These are phyloP conservation scores for Coemansia sp. DNA, from an alignment of 192 early-diverging fungal species.

Conservation along the genomic window DNA sequence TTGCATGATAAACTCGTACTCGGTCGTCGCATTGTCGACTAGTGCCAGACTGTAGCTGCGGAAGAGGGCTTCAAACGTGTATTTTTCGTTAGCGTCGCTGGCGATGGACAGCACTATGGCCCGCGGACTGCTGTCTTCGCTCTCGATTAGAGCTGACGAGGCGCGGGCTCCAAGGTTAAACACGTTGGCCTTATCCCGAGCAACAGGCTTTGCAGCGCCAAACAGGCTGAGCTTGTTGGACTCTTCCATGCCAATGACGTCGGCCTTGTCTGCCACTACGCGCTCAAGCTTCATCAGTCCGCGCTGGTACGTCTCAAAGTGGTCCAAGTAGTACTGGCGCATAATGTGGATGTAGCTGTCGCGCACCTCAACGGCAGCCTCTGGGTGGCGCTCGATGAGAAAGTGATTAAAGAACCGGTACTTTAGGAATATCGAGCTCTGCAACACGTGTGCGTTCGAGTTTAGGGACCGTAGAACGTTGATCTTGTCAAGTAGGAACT, in stretches of 20 bases:
- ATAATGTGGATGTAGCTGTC: conserved; percentile 84
- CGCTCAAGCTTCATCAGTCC: conserved; percentile 76
- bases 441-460: conserved; percentile 91
- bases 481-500: conserved; percentile 85
- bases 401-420: conserved; percentile 93
- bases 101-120: conserved; percentile 70
- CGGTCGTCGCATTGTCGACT: conserved; percentile 92
- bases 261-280: conserved; percentile 75
- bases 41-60: conserved; percentile 89
- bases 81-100: conserved; percentile 38
- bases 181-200: conserved; percentile 82
- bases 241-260: conserved; percentile 89
- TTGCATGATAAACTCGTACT: conserved; percentile 90
- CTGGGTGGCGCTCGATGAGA: conserved; percentile 81
- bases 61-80: conserved; percentile 86
- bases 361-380: conserved; percentile 86
- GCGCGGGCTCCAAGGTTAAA: conserved; percentile 87
- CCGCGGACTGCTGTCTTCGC: conserved; percentile 67
- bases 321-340: conserved; percentile 82
- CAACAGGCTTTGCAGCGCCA: conserved; percentile 63
- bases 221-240: conserved; percentile 72
- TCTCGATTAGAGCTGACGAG: conserved; percentile 61
- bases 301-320: conserved; percentile 88
- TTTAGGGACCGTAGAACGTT: conserved; percentile 84
- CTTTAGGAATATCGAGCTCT: conserved; percentile 88